These are phyloP conservation scores for Trichoderma citrinoviride DNA, from an alignment of 2,329 filamentous ascomycete species.

Conservation along the genomic window DNA sequence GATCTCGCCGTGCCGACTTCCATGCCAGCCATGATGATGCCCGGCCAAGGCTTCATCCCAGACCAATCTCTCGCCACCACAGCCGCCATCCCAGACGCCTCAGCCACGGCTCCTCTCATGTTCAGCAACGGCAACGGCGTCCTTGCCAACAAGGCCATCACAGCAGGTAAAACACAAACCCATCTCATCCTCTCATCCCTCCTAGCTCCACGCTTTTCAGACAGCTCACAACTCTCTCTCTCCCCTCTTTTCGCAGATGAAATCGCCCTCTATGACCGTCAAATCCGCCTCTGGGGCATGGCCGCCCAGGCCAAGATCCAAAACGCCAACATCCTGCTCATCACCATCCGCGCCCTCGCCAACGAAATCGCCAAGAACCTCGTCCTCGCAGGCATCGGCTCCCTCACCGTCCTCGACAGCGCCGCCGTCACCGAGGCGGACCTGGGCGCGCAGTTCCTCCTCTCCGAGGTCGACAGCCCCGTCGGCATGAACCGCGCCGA, in stretches of 20 bases:
- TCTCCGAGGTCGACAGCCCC: conserved; percentile 59
- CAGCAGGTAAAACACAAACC: conserved; percentile 32
- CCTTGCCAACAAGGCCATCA: conserved; percentile 30
- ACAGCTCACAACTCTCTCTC: not conserved
- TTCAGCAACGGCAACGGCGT: conserved; percentile 33
- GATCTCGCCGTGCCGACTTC: conserved; percentile 10
- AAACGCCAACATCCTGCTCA: conserved; percentile 82
- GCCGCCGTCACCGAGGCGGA: conserved; percentile 73
- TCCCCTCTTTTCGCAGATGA: conserved; percentile 69
- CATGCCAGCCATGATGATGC: conserved; percentile 15
- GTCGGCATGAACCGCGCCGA: conserved; percentile 82
- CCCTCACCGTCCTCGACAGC: conserved; percentile 83
- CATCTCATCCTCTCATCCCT: not conserved
- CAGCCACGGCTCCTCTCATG: conserved; percentile 34
- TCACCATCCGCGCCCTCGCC: conserved; percentile 82
- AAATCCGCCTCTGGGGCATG: conserved; percentile 96
- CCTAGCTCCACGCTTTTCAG: not conserved
- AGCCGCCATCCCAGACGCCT: conserved; percentile 29
- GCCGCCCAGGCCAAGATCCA: conserved; percentile 92
- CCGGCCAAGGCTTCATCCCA: conserved; percentile 28
- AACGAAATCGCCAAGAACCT: conserved; percentile 98
- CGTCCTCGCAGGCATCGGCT: conserved; percentile 87
- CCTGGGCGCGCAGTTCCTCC: conserved; percentile 78
- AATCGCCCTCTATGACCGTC: conserved; percentile 93
- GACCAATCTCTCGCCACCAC: conserved; percentile 29